These are phyloP conservation scores for Penicillium sclerotigenum DNA, from an alignment of 2,329 filamentous ascomycete species.

Conservation along the genomic window DNA sequence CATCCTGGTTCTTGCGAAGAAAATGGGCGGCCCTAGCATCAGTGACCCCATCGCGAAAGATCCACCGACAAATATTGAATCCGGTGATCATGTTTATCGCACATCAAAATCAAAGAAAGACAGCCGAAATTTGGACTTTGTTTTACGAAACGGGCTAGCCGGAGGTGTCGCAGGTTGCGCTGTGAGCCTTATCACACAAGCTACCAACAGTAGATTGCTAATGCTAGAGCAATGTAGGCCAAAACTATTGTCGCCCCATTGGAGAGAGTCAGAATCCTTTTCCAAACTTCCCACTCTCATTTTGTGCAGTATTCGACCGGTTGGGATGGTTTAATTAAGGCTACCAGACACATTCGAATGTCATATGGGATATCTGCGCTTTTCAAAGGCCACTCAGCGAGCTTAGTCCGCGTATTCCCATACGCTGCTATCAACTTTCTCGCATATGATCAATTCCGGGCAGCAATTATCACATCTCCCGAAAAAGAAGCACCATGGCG, in stretches of 20 bases:
- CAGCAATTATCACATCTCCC: conserved; percentile 66
- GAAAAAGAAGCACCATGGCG: conserved; percentile 76
- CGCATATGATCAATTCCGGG: conserved; percentile 92
- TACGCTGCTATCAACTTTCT: conserved; percentile 98
- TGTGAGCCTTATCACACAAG: conserved; percentile 51
- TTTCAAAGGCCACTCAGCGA: conserved; percentile 92
- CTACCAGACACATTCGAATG: conserved; percentile 59
- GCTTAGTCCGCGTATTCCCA: conserved; percentile 88
- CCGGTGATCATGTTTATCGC: too few species aligned
- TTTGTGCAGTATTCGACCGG: conserved; percentile 74
- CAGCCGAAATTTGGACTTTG: conserved; percentile 75
- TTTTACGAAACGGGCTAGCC: conserved; percentile 76
- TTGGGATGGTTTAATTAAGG: conserved; percentile 72
- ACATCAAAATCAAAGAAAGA: background rate
- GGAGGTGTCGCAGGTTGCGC: conserved; percentile 88
- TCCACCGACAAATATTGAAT: background rate
- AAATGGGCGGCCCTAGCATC: background rate
- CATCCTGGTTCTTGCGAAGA: too few species aligned
- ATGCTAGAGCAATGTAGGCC: background rate
- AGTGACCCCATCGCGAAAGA: background rate
- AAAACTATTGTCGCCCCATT: conserved; percentile 6
- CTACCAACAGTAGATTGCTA: background rate
- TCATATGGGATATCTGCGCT: conserved; percentile 41
- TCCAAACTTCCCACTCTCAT: conserved; percentile 1
- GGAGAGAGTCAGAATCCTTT: conserved; percentile 5